Conservation (phyloP, 2,329 filamentous ascomycete species). For the Ophiostoma quercus region DNA sequence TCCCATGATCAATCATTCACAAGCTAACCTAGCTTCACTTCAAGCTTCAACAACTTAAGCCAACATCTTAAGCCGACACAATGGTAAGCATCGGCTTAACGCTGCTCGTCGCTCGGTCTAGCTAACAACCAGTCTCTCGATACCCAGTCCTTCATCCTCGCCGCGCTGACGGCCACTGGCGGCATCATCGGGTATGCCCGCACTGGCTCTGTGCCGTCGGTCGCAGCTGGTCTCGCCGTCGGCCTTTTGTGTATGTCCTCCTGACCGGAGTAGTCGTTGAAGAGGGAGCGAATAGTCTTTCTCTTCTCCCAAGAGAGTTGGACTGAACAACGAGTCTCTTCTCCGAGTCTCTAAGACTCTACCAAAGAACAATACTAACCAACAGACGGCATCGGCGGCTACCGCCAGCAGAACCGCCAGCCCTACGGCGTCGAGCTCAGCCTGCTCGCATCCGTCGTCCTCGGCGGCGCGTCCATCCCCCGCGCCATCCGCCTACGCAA, state of each 20-base stretch:
- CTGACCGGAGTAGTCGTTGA: too few relatives aligned
- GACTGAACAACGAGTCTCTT: too few relatives aligned
- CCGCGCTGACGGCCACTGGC: constrained; percentile 75
- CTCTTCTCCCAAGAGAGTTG: too few relatives aligned
- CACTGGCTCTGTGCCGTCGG: constrained; percentile 79
- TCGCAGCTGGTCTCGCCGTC: constrained; percentile 78
- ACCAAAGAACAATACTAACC: constrained; percentile 33
- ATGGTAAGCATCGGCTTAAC: constrained; percentile 19
- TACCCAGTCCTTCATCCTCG: constrained; percentile 68
- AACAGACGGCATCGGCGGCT: constrained; percentile 66
- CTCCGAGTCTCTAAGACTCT: neutral
- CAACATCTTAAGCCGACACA: neutral
- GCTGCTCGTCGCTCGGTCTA: neutral
- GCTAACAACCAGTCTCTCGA: constrained; percentile 30
- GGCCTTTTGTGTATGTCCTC: constrained; percentile 53
- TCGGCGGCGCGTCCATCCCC: constrained; percentile 79
- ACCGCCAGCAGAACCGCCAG: constrained; percentile 68
- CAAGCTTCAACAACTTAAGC: neutral
- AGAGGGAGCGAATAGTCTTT: too few relatives aligned
- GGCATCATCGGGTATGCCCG: constrained; percentile 81
- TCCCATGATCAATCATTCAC: neutral
- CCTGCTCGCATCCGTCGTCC: constrained; percentile 78
- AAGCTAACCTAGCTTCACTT: neutral
- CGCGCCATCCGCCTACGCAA: constrained; percentile 79
- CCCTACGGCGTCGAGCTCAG: constrained; percentile 82